Evolutionary conservation across 768 basidiomycete species (phyloP), one percentile per base, ranked within the genome.

Genomic region (Mycena capillaripes): DNA sequence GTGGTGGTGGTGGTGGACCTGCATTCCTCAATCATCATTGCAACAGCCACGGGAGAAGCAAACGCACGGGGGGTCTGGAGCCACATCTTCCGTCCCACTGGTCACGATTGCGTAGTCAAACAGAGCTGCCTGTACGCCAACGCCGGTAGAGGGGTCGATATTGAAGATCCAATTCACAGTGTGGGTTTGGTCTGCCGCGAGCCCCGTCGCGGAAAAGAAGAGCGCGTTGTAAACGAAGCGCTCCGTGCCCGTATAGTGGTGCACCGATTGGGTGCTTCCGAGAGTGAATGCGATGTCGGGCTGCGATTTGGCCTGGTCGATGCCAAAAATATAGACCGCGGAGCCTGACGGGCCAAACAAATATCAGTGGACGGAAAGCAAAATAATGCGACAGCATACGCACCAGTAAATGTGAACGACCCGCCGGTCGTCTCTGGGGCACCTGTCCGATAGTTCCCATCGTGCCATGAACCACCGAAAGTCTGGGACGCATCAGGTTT

Each of bases 51-150:
- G 11, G 5, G 9, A 55, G 21, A 61, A 27, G 40, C 23, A 61
- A 10, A 11, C 68, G 60, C 30, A 69, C 68, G 1, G 29, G 7
- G 34, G 1, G 14, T 40, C 23, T 19, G 40, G 30, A 34, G 46
- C 17, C 30, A 40, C 56, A 32, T 55, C 65, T 1, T 64, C 69
- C 17, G 52, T 62, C 32, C 69, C 69, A 38, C 73, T 74, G 40
- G 73, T 74, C 36, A 74, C 73, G 19, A 74, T 57, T 2, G 73
- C 73, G 36, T 74, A 74, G 57, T 74, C 73, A 27, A 74, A 71
- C 38, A 70, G 23, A 0, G 69, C 69, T 11, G 59, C 65, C 40
- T 74, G 73, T 9, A 66, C 60, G 30, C 46, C 70, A n/a, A 71
- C 66, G 27, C 59, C 66, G 12, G 73, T 64, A 1, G 53, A 27